A percentile compares a stretch with the other conserved stretches of the same genome.
phyloP scores from a whole-genome alignment of 495 filamentous ascomycete genomes.

The Aspergillus haitiensis region DNA sequence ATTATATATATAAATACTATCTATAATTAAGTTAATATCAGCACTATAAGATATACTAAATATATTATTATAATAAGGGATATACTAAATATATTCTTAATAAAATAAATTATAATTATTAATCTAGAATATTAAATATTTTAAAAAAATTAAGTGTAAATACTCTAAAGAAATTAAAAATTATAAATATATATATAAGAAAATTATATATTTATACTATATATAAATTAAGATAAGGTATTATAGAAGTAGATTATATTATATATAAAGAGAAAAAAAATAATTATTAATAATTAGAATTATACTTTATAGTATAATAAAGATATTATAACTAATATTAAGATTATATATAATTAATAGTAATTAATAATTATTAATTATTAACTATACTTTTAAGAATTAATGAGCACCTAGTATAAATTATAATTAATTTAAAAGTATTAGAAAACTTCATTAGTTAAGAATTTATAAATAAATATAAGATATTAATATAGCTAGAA shows the following conservation, averaged over 20 bases:
- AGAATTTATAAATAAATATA: conserved; percentile 15
- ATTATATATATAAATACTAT: too few relatives aligned
- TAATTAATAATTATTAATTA: not conserved
- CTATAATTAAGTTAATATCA: too few relatives aligned
- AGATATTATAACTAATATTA: conserved; percentile 13
- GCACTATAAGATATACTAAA: too few relatives aligned
- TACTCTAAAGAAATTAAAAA: not conserved
- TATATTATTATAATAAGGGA: too few relatives aligned
- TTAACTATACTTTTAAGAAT: not conserved
- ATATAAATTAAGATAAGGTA: not conserved
- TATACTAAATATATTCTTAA: too few relatives aligned
- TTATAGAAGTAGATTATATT: not conserved
- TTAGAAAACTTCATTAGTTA: conserved; percentile 15
- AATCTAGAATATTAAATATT: too few relatives aligned
- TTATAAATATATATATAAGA: not conserved
- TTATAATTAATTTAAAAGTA: conserved; percentile 7
- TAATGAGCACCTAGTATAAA: not conserved
- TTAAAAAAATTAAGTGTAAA: not conserved
- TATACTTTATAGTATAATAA: not conserved
- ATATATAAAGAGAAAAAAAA: not conserved
- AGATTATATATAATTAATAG: conserved; percentile 8
- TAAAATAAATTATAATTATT: too few relatives aligned
- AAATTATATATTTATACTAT: not conserved
- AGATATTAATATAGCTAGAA: not conserved
- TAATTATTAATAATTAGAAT: not conserved